Base-by-base conservation (phyloP, 2,329 filamentous ascomycete species). In the Graphiopsis chlorocephala region DNA sequence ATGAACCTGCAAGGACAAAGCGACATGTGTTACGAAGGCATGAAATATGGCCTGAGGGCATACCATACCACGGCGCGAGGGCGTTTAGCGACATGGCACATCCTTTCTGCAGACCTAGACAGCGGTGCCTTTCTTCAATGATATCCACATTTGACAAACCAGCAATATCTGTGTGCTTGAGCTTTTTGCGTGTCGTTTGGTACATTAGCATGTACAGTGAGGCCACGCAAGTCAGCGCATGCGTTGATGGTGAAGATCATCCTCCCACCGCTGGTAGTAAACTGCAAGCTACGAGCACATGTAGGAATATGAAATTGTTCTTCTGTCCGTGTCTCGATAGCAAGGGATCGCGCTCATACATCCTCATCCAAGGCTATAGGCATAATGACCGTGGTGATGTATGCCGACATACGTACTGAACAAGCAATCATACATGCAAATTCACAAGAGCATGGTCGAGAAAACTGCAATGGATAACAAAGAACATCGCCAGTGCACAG, bases 21-120 rank as follows among this genome's bases (percentile, higher is more conserved):
- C 45, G 15, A 52, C 42, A 48, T 11, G 31, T 55, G 35, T 38
- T 47, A 50, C 38, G 25, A 58, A 25, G 52, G 25, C 42, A 50
- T 58, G 55, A 45, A 35, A 58, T 15, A 57, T 10, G 42, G 53
- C 48, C 45, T 29, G 57, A 42, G 35, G 31, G 47, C 47, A 52
- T 35, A 26, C 20, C 28, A 45, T 26, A 26, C 25, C 28, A 45
- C 33, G 60, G 58, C 38, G 42, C 20, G 33, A 53, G 6, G 60
- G 60, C 60, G 60, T 62, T 61, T 25, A 42, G 59, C 59, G 59
- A 59, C 35, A 35, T n/a, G 47, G 59, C 28, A 52, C 52, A 61
- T 47, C 31, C 47, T 61, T 25, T 50, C 52, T 53, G 29, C 52
- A 50, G 28, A 52, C 47, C 26, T 38, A 48, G 47, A 33, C 17